Conservation (phyloP, 805 yeast species). For the Nakazawaea anatomiae region DNA sequence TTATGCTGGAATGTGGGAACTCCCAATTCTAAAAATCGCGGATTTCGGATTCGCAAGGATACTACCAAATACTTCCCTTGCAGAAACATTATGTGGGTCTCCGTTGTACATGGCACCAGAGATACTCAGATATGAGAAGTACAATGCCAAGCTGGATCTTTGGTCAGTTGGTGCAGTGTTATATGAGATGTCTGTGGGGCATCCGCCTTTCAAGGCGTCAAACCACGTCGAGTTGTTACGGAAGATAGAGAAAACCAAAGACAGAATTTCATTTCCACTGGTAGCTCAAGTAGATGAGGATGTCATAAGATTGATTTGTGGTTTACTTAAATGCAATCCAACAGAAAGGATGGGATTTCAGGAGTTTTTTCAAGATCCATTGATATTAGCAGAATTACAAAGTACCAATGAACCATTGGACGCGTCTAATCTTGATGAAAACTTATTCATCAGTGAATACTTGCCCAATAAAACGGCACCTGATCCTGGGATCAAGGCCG, state of each 20-base stretch:
- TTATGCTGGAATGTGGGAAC: slow-evolving; percentile 76
- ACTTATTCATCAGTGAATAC: slow-evolving; percentile 81
- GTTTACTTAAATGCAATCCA: slow-evolving; percentile 77
- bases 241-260: slow-evolving; percentile 78
- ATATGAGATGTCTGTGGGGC: slow-evolving; percentile 94
- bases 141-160: slow-evolving; percentile 93
- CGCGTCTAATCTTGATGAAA: slow-evolving; percentile 66
- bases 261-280: slow-evolving; percentile 71
- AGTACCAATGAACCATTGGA: slow-evolving; percentile 54
- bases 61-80: slow-evolving; percentile 87
- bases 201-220: slow-evolving; percentile 90
- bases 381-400: slow-evolving; percentile 51
- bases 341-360: slow-evolving; percentile 81
- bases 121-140: slow-evolving; percentile 87
- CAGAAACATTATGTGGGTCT: slow-evolving; percentile 96
- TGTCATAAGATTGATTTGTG: slow-evolving; percentile 64
- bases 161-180: slow-evolving; percentile 98
- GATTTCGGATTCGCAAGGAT: slow-evolving; percentile 98
- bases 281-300: slow-evolving; percentile 58
- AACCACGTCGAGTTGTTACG: slow-evolving; percentile 87
- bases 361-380: slow-evolving; percentile 76
- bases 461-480: slow-evolving; percentile 18
- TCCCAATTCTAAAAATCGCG: slow-evolving; percentile 89
- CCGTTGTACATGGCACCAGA: slow-evolving; percentile 99
- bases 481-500: slow-evolving; percentile 1